Base-by-base conservation (phyloP, 768 basidiomycete genomes). In the Trametes maxima region DNA sequence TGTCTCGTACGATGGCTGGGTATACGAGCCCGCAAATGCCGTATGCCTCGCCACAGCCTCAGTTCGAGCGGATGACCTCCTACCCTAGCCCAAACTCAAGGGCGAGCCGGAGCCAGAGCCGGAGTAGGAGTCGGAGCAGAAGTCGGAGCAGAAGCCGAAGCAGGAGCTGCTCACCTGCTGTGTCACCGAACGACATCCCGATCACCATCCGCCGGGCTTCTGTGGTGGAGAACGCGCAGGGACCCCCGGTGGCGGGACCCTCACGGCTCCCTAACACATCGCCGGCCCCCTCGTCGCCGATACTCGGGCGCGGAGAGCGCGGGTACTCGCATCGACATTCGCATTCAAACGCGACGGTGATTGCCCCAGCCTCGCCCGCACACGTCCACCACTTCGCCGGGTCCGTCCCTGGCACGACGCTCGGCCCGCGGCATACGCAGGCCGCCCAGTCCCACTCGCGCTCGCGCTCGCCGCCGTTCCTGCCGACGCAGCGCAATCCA, bases 261-360 rank as follows among this genome's bases (percentile, higher is more conserved):
- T 64, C 62, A 17, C 52, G 57, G 24, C 22, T 59, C 5, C 44
- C 59, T 22, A 21, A 19, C 3, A 50, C 53, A 25, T 47, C 58
- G 12, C 54, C 54, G 11, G 39, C 6, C 5, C 54, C 63, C 3
- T 25, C 55, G 4, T 57, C 58, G 6, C 58, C 59, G 2, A 35
- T 48, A 7, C 37, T 17, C 1, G 42, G 25, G 1, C 48, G 44
- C 21, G 37, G 17, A 10, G 59, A 53, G 48, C 62, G 53, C 16
- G 39, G 62, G 33, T 72, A 76, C 56, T 73, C 78, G n/a, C 81
- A 82, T 57, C 66, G 76, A 33, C 83, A 85, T 66, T 76, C 81
- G 17, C 76, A 78, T 42, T 84, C 83, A 5, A 79, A 73, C 59
- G 74, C 80, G 5, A 85, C 82, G 0, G 75, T 82, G 56, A 79